Evolutionary conservation across 192 early-diverging fungal genomes (phyloP), one percentile per base, ranked within the genome.

Genomic region (Umbelopsis sp.): DNA sequence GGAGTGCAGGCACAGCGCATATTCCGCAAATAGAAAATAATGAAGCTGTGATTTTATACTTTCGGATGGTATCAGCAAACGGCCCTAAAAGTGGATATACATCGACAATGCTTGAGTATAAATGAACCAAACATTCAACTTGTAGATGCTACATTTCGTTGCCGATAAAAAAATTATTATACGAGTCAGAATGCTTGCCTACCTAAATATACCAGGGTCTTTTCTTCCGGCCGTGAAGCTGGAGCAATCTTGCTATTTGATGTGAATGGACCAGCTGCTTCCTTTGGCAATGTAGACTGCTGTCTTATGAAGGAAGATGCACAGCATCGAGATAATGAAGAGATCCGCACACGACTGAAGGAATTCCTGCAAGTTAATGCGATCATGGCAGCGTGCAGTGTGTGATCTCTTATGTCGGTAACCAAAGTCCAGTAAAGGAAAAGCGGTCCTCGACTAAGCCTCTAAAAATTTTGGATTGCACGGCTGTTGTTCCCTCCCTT

Each of bases 31-130:
- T 9, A 32, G 72, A 65, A 59, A 78, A 78, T 38, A 78, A 59
- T 6, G 77, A 74, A 16, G 77, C 77, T 49, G 77, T 78, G 51
- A 73, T 78, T 71, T 78, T 78, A 34, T 78, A 78, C 44, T 65
- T 36, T 68, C 73, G 73, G 38, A 78, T 74, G 1, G 77, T 78
- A 26, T 78, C 77, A 2, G 71, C 51, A 56, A 78, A 78, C 14
- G 77, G 77, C 43, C 77, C 77, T 78, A 65, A 44, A 14, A 34
- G 22, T 0, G 31, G 44, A 69, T n/a, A n/a, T n/a, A n/a, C n/a
- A n/a, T n/a, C n/a, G n/a, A n/a, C n/a, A n/a, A n/a, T n/a, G n/a
- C n/a, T n/a, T n/a, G n/a, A n/a, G n/a, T n/a, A n/a, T n/a, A n/a
- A n/a, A n/a, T n/a, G n/a, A n/a, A n/a, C n/a, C n/a, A n/a, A n/a